Percentiles rank a stretch among this genome's conserved stretches.
These are phyloP conservation scores for Amphirosellinia nigrospora DNA, from an alignment of 495 filamentous ascomycete genomes.

Conservation along the genomic window DNA sequence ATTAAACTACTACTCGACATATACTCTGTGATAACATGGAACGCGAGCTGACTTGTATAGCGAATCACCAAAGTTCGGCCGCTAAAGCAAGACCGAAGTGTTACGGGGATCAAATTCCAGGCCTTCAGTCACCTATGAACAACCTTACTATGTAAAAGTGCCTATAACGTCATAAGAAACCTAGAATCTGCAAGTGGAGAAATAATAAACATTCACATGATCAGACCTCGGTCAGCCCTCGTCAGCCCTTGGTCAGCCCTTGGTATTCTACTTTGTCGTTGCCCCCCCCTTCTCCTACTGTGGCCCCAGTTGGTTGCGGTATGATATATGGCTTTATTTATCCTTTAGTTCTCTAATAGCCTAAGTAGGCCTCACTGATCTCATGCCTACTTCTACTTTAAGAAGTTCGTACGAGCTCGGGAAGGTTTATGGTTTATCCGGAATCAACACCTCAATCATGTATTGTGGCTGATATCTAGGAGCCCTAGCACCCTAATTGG, in stretches of 20 bases:
- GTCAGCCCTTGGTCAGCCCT: no score
- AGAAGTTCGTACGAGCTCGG: not conserved
- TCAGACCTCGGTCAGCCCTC: not conserved
- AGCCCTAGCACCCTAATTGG: not conserved
- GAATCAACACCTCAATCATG: not conserved
- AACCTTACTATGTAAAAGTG: no score
- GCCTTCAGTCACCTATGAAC: not conserved
- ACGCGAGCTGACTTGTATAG: not conserved
- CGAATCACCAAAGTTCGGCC: not conserved
- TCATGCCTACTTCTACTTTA: not conserved
- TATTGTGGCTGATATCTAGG: not conserved
- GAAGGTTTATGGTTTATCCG: not conserved
- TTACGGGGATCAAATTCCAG: not conserved
- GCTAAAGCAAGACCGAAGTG: not conserved
- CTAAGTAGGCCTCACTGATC: not conserved
- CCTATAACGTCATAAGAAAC: not conserved
- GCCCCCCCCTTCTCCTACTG: not conserved
- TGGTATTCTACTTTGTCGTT: not conserved
- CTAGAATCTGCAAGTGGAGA: not conserved
- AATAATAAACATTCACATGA: not conserved
- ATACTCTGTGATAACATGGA: not conserved
- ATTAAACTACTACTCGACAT: constrained; percentile 7
- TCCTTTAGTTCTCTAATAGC: not conserved
- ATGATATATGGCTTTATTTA: not conserved
- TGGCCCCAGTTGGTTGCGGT: not conserved